phyloP scores from a whole-genome alignment of 768 basidiomycete species.

The Boletales sp. region DNA sequence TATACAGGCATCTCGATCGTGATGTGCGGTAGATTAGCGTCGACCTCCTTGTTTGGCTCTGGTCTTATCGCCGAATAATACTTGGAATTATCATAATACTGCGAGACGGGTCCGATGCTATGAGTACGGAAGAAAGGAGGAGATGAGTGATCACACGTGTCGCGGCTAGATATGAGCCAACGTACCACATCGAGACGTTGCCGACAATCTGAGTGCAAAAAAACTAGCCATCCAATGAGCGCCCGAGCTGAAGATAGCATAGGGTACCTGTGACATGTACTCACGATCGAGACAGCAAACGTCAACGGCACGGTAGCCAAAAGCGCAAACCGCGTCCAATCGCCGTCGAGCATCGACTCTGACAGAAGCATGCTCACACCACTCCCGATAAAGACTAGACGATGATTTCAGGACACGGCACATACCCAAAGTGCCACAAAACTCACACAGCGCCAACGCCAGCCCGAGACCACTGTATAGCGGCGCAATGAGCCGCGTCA shows the following conservation, averaged over 20 bases:
- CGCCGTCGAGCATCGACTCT: slow-evolving; percentile 66
- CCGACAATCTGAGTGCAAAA: slow-evolving; percentile 66
- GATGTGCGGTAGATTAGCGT: slow-evolving; percentile 65
- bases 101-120: slow-evolving; percentile 79
- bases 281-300: slow-evolving; percentile 71
- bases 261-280: slow-evolving; percentile 19
- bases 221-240: slow-evolving; percentile 44
- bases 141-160: slow-evolving; percentile 1
- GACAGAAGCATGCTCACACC: slow-evolving; percentile 57
- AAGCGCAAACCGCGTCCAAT: slow-evolving; percentile 62
- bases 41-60: slow-evolving; percentile 57
- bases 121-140: background rate
- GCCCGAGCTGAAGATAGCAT: background rate
- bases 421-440: background rate
- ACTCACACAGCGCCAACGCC: slow-evolving; percentile 62
- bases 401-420: slow-evolving; percentile 1
- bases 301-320: slow-evolving; percentile 65
- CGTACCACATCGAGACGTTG: slow-evolving; percentile 65
- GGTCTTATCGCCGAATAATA: slow-evolving; percentile 76
- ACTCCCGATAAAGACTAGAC: slow-evolving; percentile 63
- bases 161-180: background rate
- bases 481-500: slow-evolving; percentile 64
- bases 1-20: slow-evolving; percentile 86
- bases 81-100: slow-evolving; percentile 79
- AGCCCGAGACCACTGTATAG: slow-evolving; percentile 68